A percentile compares a stretch with the other conserved stretches of the same genome.
Conservation (phyloP, 2,329 filamentous ascomycete species). For the Pseudonectria buxi region DNA sequence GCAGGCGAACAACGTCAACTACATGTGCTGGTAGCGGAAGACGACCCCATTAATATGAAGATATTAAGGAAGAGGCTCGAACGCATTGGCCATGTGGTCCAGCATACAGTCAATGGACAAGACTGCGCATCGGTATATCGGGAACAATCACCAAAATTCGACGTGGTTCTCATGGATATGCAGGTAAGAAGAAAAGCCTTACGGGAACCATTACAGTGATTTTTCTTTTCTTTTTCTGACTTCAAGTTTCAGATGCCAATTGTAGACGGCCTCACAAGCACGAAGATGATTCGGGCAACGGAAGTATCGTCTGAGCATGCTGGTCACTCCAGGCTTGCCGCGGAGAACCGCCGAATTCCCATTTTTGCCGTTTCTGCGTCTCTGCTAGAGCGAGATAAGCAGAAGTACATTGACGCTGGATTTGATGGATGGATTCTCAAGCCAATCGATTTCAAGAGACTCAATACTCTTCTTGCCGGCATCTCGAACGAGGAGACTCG, state of each 20-base stretch:
- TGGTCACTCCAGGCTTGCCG: slow-evolving; percentile 52
- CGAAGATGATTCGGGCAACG: slow-evolving; percentile 72
- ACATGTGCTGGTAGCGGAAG: slow-evolving; percentile 72
- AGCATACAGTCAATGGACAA: slow-evolving; percentile 73
- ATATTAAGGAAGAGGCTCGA: slow-evolving; percentile 75
- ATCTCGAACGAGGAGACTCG: slow-evolving; percentile 57
- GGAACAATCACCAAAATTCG: slow-evolving; percentile 57
- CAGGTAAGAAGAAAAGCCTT: slow-evolving; percentile 52
- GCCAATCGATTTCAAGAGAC: slow-evolving; percentile 72
- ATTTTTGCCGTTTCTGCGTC: slow-evolving; percentile 86
- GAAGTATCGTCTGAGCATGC: slow-evolving; percentile 48
- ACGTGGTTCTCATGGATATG: slow-evolving; percentile 88
- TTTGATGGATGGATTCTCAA: slow-evolving; percentile 92
- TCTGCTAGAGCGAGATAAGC: slow-evolving; percentile 60
- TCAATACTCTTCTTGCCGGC: slow-evolving; percentile 62
- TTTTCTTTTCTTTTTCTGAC: too few species aligned
- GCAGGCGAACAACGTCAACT: slow-evolving; percentile 29
- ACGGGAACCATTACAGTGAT: not conserved
- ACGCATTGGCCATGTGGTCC: slow-evolving; percentile 64
- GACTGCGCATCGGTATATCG: slow-evolving; percentile 69
- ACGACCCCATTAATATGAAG: slow-evolving; percentile 80
- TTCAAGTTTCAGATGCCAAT: slow-evolving; percentile 71
- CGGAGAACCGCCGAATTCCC: slow-evolving; percentile 60
- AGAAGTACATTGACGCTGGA: slow-evolving; percentile 66
- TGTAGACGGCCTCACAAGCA: slow-evolving; percentile 73